Conservation (phyloP, 2,329 filamentous ascomycete genomes). For the Tolypocladium inflatum region DNA sequence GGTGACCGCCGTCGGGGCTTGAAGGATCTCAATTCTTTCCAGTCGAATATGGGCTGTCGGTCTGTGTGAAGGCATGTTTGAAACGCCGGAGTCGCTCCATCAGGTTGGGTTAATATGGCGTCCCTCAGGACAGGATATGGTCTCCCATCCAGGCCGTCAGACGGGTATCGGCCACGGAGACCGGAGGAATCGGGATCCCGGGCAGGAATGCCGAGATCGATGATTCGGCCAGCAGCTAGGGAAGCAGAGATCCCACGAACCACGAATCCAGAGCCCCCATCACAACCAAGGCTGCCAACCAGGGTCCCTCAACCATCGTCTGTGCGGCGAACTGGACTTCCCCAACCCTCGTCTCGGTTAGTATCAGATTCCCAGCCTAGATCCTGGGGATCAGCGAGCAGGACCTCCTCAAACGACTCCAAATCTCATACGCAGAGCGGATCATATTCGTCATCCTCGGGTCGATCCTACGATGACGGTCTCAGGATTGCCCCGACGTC, state of each 20-base stretch:
- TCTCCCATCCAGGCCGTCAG: constrained; percentile 28
- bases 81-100: background rate
- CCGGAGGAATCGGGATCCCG: constrained; percentile 11
- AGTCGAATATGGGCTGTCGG: background rate
- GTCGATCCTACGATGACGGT: constrained; percentile 20
- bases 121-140: constrained; percentile 30
- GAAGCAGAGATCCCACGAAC: constrained; percentile 9
- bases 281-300: constrained; percentile 8
- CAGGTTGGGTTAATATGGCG: constrained; percentile 30
- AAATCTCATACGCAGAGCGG: constrained; percentile 19
- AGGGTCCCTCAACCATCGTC: constrained; percentile 13
- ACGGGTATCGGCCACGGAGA: constrained; percentile 21
- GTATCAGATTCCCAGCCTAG: constrained; percentile 30
- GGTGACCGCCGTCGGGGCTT: background rate
- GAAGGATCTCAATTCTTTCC: background rate
- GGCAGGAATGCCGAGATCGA: constrained; percentile 12
- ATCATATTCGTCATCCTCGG: constrained; percentile 23
- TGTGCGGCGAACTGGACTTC: constrained; percentile 13
- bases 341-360: constrained; percentile 12
- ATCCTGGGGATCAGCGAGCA: constrained; percentile 29
- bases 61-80: constrained; percentile 1
- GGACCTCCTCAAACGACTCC: constrained; percentile 20
- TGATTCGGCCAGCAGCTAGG: constrained; percentile 11
- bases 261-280: constrained; percentile 7
- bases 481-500: background rate